Conservation (phyloP, 1,284 basidiomycete species). For the Trametes versicolor region DNA sequence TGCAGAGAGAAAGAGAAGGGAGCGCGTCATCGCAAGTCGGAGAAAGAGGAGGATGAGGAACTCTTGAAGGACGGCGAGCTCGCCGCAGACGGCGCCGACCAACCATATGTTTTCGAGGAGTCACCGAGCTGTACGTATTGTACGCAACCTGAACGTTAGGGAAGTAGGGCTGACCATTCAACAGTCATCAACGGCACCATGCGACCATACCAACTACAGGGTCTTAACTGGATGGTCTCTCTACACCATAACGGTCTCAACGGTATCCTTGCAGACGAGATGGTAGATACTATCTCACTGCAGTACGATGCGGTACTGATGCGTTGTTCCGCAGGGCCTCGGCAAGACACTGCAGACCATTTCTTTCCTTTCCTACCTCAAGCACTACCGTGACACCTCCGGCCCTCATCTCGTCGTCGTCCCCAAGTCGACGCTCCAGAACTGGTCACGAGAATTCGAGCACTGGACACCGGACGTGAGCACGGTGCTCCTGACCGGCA, state of each 20-base stretch:
- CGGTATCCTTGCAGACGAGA: slow-evolving; percentile 94
- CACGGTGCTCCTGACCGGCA: slow-evolving; percentile 85
- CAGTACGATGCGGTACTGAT: not conserved
- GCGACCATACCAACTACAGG: slow-evolving; percentile 96
- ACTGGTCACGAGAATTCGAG: slow-evolving; percentile 95
- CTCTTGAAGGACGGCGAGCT: slow-evolving; percentile 88
- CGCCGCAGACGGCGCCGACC: slow-evolving; percentile 83
- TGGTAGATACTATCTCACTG: slow-evolving; percentile 62
- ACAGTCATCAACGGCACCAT: slow-evolving; percentile 90
- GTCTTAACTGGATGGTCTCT: slow-evolving; percentile 97
- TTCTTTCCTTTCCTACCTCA: slow-evolving; percentile 96
- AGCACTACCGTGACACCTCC: slow-evolving; percentile 78
- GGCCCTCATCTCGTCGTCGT: slow-evolving; percentile 97
- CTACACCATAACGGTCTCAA: slow-evolving; percentile 94
- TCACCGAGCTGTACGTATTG: slow-evolving; percentile 83
- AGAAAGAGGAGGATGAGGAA: slow-evolving; percentile 99
- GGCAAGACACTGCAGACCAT: slow-evolving; percentile 99
- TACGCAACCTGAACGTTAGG: slow-evolving; percentile 13
- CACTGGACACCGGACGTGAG: slow-evolving; percentile 94
- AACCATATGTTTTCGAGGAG: slow-evolving; percentile 92
- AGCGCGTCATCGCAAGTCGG: slow-evolving; percentile 91
- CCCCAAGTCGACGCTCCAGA: slow-evolving; percentile 97
- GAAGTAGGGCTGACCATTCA: slow-evolving; percentile 9
- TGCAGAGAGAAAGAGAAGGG: slow-evolving; percentile 67
- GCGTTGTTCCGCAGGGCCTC: slow-evolving; percentile 74